These are phyloP conservation scores for Picocystis salinarum DNA, from an alignment of 139 green algal species.

Conservation along the genomic window DNA sequence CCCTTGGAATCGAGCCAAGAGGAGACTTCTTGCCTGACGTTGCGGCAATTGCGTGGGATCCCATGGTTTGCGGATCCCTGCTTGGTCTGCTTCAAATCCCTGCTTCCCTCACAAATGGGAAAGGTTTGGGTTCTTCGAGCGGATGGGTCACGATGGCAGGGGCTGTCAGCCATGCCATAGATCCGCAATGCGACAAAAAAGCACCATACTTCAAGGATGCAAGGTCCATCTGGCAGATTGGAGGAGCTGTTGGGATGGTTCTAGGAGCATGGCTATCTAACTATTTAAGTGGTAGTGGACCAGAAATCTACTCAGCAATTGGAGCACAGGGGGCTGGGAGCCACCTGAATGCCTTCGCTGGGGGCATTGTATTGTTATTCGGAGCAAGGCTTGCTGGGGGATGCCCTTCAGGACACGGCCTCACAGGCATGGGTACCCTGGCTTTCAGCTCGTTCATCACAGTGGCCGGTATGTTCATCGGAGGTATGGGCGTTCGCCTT, in stretches of 20 bases:
- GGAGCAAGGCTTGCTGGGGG: background rate
- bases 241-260: background rate
- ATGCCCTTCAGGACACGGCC: background rate
- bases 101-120: background rate
- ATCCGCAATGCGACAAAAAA: background rate
- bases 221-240: background rate
- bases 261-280: background rate
- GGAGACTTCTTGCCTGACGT: background rate
- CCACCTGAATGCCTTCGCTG: background rate
- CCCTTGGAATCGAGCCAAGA: background rate
- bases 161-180: background rate
- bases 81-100: background rate
- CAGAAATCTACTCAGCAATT: too few relatives aligned
- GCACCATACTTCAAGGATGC: background rate
- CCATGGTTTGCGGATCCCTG: background rate
- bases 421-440: background rate
- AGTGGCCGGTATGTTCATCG: background rate
- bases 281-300: background rate
- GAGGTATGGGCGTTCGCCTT: too few relatives aligned
- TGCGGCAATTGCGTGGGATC: background rate
- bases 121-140: background rate
- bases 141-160: background rate
- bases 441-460: background rate
- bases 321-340: background rate
- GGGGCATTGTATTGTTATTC: background rate